Conservation (phyloP, 768 basidiomycete species). For the Xerocomus brunneocitrinus region DNA sequence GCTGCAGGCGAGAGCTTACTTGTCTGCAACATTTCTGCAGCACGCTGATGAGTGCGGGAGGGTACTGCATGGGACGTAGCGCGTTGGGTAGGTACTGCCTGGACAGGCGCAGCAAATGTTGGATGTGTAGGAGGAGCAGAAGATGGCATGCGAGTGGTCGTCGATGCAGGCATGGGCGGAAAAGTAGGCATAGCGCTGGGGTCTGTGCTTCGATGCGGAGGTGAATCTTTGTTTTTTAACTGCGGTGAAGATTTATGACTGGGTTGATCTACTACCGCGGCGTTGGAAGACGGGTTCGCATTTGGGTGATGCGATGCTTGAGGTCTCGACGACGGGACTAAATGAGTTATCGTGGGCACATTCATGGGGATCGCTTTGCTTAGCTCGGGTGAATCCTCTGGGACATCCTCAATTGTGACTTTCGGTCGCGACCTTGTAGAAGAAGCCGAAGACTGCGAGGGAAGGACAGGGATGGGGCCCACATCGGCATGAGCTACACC, state of each 20-base stretch:
- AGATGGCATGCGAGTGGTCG: slow-evolving; percentile 15
- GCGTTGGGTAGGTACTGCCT: slow-evolving; percentile 16
- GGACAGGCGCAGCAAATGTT: slow-evolving; percentile 5
- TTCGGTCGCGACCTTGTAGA: slow-evolving; percentile 19
- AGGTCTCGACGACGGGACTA: slow-evolving; percentile 8
- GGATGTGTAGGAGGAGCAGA: slow-evolving; percentile 24
- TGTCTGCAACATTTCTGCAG: slow-evolving; percentile 21
- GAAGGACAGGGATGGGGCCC: slow-evolving; percentile 2
- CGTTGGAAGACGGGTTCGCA: slow-evolving; percentile 3
- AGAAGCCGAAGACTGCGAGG: slow-evolving; percentile 8
- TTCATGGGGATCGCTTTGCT: slow-evolving; percentile 8
- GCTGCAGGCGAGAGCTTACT: slow-evolving; percentile 12
- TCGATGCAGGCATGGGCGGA: slow-evolving; percentile 17
- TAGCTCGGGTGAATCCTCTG: slow-evolving; percentile 19
- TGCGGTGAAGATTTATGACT: slow-evolving; percentile 18
- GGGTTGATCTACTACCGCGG: slow-evolving; percentile 7
- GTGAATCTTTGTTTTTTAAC: slow-evolving; percentile 19
- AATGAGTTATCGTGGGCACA: slow-evolving; percentile 1
- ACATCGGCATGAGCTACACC: slow-evolving; percentile 5
- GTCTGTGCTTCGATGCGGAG: slow-evolving; percentile 11
- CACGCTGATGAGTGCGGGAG: slow-evolving; percentile 24
- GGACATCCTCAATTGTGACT: slow-evolving; percentile 27
- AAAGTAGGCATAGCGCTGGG: neutral
- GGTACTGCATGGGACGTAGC: slow-evolving; percentile 11
- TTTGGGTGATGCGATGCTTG: slow-evolving; percentile 7